Conservation (phyloP, 1,284 basidiomycete species). For the Rhizopogon hawkerae region DNA sequence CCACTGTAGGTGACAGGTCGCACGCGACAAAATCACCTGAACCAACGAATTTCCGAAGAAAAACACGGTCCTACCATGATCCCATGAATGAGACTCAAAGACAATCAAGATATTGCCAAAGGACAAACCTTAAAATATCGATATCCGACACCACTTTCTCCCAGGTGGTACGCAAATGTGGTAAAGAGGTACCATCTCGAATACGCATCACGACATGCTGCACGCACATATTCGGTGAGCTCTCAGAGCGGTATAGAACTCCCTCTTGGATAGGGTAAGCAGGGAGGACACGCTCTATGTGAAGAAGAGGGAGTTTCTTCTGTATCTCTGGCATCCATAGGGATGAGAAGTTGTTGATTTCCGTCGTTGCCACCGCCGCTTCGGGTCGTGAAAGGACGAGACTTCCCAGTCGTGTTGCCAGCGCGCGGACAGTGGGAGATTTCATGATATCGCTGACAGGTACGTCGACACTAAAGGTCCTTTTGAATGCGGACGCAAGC, state of each 20-base stretch:
- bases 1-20: slow-evolving; percentile 23
- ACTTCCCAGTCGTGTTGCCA: slow-evolving; percentile 23
- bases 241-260: slow-evolving; percentile 36
- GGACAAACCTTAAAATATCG: slow-evolving; percentile 34
- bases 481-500: slow-evolving; percentile 32
- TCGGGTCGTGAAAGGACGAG: neutral
- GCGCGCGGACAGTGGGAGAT: slow-evolving; percentile 27
- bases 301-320: slow-evolving; percentile 17
- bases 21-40: slow-evolving; percentile 33
- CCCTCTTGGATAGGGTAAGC: slow-evolving; percentile 44
- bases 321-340: slow-evolving; percentile 23
- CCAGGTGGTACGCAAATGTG: slow-evolving; percentile 31
- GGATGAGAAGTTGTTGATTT: slow-evolving; percentile 21
- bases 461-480: slow-evolving; percentile 22
- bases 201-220: slow-evolving; percentile 37
- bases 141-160: slow-evolving; percentile 24
- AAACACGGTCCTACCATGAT: slow-evolving; percentile 34
- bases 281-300: slow-evolving; percentile 33
- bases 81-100: slow-evolving; percentile 1
- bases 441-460: slow-evolving; percentile 38
- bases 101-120: neutral
- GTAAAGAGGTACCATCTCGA: slow-evolving; percentile 18
- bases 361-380: slow-evolving; percentile 7
- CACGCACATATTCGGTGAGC: slow-evolving; percentile 34
- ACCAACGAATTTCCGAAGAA: slow-evolving; percentile 33